Percentiles rank a stretch among this genome's conserved stretches.
Evolutionary conservation across 2,329 filamentous ascomycete species (phyloP).

Genomic region (Apiospora malaysiana): DNA sequence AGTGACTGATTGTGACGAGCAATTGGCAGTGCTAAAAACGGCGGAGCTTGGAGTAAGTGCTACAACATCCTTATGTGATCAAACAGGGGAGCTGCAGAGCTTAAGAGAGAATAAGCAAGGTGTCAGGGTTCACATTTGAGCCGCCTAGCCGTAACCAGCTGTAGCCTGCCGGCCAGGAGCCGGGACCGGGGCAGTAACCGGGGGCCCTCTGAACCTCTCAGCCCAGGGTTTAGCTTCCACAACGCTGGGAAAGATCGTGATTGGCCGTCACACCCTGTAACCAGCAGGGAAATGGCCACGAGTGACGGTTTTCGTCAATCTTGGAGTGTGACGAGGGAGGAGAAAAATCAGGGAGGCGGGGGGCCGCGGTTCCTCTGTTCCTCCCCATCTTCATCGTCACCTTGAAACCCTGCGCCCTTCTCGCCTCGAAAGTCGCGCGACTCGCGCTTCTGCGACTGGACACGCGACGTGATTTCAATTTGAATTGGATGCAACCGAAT

Average conservation of each 20-base stretch:
- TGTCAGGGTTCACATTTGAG: background rate
- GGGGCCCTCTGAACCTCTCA: background rate
- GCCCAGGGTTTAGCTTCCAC: background rate
- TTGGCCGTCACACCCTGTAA: background rate
- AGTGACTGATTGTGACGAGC: conserved; percentile 8
- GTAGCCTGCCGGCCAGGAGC: background rate
- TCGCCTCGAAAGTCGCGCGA: background rate
- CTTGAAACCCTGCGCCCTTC: background rate
- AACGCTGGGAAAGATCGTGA: background rate
- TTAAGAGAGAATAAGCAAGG: background rate
- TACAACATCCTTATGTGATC: background rate
- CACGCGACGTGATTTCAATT: background rate
- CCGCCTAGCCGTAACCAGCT: conserved; percentile 3
- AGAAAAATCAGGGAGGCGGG: background rate
- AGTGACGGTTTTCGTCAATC: background rate
- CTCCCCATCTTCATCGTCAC: background rate
- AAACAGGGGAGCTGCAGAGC: background rate
- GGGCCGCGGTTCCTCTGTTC: background rate
- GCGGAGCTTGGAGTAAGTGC: background rate
- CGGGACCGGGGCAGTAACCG: background rate
- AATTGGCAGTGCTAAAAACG: background rate
- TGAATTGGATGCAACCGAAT: conserved; percentile 7
- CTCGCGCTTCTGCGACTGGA: conserved; percentile 1
- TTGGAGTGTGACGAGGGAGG: background rate
- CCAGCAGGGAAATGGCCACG: background rate